Base-by-base conservation (phyloP, 129 eudicot genomes). In the carrot (Daucus carota) region DNA sequence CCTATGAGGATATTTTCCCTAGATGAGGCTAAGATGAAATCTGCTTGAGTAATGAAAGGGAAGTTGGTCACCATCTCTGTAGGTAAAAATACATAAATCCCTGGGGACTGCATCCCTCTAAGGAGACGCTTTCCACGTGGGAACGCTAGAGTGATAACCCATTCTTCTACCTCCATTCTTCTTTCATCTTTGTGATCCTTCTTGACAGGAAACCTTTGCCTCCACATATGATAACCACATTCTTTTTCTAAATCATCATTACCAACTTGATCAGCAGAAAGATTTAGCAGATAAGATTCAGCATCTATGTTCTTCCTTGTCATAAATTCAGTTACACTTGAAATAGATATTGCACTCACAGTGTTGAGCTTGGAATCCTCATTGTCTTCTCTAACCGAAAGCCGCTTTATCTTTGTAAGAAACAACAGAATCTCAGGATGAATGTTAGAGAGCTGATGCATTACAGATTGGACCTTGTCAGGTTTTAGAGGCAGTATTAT, bases 41-140 rank as follows among this genome's bases (percentile, higher is more conserved):
- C 93, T 13, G 93, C 93, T 68, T 88, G 93, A 29, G 86, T 86
- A 43, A 88, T 81, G 76, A 88, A 88, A 1, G 93, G 93, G 60
- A 88, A 81, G 43, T 88, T 88, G 26, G 93, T 88, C 0, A 84
- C 80, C 33, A 82, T 86, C 70, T 86, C 93, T 0, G 93, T 88
- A 2, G 90, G 93, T 52, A 88, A 67, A 77, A 88, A 88, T 1
- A 90, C 82, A 48, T 84, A 88, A 8, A 88, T 83, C 12, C 93
- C 93, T 65, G 88, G 85, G 2, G 82, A 72, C 38, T 46, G 80
- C 50, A 62, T 67, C 42, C 90, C 88, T 80, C 88, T 28, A 5
- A 77, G 68, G 22, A 88, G 87, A 46, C 93, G 89, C 44, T 77
- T 44, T 44, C 86, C 88, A 26, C 13, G 63, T 46, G 90, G 93